Conservation (phyloP, 345 rosid genomes). For the Citrus reticulata region DNA sequence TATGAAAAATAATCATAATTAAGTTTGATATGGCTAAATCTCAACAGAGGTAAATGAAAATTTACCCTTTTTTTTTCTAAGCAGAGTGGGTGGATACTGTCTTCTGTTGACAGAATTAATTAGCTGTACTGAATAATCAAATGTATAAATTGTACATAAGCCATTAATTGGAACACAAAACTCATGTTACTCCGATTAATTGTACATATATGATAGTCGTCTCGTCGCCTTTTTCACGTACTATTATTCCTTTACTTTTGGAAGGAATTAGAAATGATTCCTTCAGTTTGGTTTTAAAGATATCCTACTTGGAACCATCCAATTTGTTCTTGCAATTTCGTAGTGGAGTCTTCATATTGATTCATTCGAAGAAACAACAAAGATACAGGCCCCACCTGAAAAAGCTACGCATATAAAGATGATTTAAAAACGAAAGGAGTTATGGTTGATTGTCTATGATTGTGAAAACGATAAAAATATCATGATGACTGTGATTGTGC, state of each 20-base stretch:
- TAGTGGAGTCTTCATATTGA: not conserved
- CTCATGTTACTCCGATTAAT: not conserved
- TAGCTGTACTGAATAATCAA: too few species aligned
- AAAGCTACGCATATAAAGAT: constrained; percentile 7
- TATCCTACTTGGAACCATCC: constrained; percentile 16
- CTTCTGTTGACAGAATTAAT: not conserved
- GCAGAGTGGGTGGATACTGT: not conserved
- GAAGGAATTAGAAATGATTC: constrained; percentile 18
- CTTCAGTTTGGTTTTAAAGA: not conserved
- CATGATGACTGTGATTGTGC: not conserved
- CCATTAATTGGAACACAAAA: not conserved
- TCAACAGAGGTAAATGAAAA: too few species aligned
- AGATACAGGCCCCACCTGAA: constrained; percentile 11
- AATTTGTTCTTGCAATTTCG: not conserved
- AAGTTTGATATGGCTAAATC: too few species aligned
- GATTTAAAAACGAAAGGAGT: constrained; percentile 21
- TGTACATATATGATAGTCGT: not conserved
- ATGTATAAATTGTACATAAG: not conserved
- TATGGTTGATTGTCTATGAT: constrained; percentile 18
- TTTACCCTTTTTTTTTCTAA: too few species aligned
- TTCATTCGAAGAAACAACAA: constrained; percentile 11
- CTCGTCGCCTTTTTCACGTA: constrained; percentile 6
- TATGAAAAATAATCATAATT: too few species aligned
- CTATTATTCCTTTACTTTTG: constrained; percentile 3
- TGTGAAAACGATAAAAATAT: constrained; percentile 6